phyloP scores from a whole-genome alignment of 2,329 filamentous ascomycete genomes.

The Aspergillus arachidicola region DNA sequence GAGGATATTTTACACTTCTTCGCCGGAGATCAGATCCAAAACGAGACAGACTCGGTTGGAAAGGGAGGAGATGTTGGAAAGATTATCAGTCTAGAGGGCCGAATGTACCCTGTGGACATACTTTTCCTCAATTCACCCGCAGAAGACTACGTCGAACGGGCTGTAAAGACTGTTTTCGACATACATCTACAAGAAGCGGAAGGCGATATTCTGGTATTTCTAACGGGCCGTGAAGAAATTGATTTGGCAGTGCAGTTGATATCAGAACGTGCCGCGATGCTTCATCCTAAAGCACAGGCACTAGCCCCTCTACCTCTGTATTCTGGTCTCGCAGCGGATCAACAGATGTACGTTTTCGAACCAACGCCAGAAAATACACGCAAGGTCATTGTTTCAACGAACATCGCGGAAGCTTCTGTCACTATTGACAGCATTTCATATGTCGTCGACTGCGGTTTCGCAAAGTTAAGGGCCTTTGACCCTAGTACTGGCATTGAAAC shows the following conservation, averaged over 20 bases:
- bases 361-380: conserved; percentile 76
- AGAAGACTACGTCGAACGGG: conserved; percentile 84
- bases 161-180: conserved; percentile 80
- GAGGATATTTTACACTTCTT: conserved; percentile 86
- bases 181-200: conserved; percentile 80
- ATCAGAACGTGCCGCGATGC: conserved; percentile 67
- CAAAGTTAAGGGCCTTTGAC: conserved; percentile 85
- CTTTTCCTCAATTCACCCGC: conserved; percentile 77
- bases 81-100: conserved; percentile 84
- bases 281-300: conserved; percentile 61
- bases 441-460: conserved; percentile 87
- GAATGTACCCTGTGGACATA: conserved; percentile 85
- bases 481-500: conserved; percentile 84
- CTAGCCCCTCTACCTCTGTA: conserved; percentile 80
- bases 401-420: conserved; percentile 94
- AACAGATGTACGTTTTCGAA: conserved; percentile 95
- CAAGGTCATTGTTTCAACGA: conserved; percentile 91
- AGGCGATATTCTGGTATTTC: conserved; percentile 87
- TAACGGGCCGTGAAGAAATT: conserved; percentile 93
- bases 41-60: conserved; percentile 35
- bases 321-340: conserved; percentile 82
- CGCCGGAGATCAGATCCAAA: conserved; percentile 46
- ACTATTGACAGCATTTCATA: conserved; percentile 92
- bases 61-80: conserved; percentile 53
- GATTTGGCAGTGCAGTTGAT: conserved; percentile 79